Base-by-base conservation (phyloP, 2,329 filamentous ascomycete species). In the Neofusicoccum sp. region DNA sequence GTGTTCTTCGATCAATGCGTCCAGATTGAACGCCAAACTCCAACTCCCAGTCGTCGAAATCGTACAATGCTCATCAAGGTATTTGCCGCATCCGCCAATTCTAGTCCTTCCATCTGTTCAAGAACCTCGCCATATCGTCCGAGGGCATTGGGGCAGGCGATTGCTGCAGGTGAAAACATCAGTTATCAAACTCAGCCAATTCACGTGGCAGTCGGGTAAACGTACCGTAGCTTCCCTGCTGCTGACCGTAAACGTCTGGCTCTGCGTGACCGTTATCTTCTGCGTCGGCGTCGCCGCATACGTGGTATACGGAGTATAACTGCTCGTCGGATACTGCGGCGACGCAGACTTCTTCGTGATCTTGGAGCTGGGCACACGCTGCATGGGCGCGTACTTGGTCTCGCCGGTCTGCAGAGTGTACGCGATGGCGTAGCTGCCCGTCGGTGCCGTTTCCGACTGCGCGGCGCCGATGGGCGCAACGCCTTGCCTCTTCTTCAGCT, bases 301-400 rank as follows among this genome's bases (percentile, higher is more conserved):
- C 4, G 62, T 61, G 65, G 87, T 71, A 61, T 76, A 82, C 1
- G 82, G 77, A 2, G 85, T 85, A 66, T 87, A 78, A 3, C 71
- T 73, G 67, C 85, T 87, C 3, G 84, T 85, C 1, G 86, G 84
- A 68, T 81, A 83, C 66, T 83, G 74, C 6, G 81, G 82, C 47
- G 77, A 80, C 12, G 78, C 75, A 4, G 75, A 76, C 67, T 81
- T 84, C 41, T 80, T 79, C 2, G 84, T 85, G 65, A 88, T 87
- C 68, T 84, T 84, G 4, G 83, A 87, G 9, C 81, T 80, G 2
- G 86, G 85, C n/a, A 82, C 76, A 56, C 81, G 80, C 65, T 86
- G 84, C 83, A 87, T 85, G 1, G 86, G 85, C 11, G 86, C 86
- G 71, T 86, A 89, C 69, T 82, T 82, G 3, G 83, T 87, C 34